These are phyloP conservation scores for Cryptosporidium viatorum DNA, from an alignment of 169 alveolate species.

Conservation along the genomic window DNA sequence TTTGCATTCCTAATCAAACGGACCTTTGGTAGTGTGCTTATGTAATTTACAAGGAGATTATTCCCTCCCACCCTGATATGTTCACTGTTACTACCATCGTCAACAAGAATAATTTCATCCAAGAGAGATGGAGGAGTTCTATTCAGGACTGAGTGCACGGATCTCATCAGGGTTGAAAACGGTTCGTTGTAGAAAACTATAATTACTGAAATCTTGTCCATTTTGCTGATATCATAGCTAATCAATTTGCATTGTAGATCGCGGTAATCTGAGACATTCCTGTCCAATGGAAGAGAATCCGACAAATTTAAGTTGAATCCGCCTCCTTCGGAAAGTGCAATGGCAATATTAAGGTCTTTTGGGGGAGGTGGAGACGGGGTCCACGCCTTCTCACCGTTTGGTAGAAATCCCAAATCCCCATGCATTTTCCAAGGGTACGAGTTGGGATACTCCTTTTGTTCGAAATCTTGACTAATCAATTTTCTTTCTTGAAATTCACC, in stretches of 20 bases:
- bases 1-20: conserved; percentile 76
- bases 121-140: conserved; percentile 80
- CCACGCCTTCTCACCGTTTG: conserved; percentile 65
- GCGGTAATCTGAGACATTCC: conserved; percentile 77
- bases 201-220: conserved; percentile 79
- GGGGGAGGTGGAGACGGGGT: conserved; percentile 66
- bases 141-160: conserved; percentile 80
- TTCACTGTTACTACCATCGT: conserved; percentile 78
- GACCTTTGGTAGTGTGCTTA: conserved; percentile 75
- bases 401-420: conserved; percentile 55
- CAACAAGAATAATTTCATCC: conserved; percentile 79
- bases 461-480: background rate
- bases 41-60: conserved; percentile 63
- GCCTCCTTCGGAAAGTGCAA: conserved; percentile 80
- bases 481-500: conserved; percentile 17
- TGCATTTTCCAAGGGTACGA: conserved; percentile 73
- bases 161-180: conserved; percentile 79
- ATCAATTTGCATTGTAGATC: conserved; percentile 54
- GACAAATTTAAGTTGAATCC: conserved; percentile 78
- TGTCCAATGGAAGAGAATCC: conserved; percentile 80
- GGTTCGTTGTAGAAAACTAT: conserved; percentile 82
- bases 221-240: conserved; percentile 53
- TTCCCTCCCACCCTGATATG: conserved; percentile 62
- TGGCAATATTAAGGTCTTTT: conserved; percentile 64
- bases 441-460: conserved; percentile 32